A percentile compares a stretch with the other conserved stretches of the same genome.
Evolutionary conservation across 208 protist genomes (phyloP).

Genomic region (Trichomonas vaginalis): DNA sequence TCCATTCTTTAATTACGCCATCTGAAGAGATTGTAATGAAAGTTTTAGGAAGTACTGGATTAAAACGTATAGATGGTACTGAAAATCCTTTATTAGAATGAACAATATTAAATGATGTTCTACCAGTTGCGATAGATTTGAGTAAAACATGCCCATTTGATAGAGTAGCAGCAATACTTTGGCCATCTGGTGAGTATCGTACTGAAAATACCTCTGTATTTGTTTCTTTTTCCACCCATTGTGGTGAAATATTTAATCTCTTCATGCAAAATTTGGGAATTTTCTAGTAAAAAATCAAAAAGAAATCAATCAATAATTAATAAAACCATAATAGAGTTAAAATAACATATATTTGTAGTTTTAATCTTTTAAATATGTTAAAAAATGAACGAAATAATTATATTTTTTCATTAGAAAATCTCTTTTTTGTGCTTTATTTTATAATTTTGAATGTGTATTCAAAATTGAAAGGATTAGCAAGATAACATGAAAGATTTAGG

Average conservation of each 20-base stretch:
- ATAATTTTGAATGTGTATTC: too few species aligned
- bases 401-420: too few species aligned
- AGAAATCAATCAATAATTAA: too few species aligned
- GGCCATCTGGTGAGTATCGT: neutral
- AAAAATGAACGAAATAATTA: too few species aligned
- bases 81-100: neutral
- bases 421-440: too few species aligned
- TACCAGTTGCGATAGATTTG: neutral
- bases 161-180: neutral
- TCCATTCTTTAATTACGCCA: constrained; percentile 7
- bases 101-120: neutral
- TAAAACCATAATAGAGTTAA: too few species aligned
- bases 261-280: neutral
- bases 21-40: neutral
- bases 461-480: too few species aligned
- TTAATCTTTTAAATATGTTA: too few species aligned
- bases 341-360: too few species aligned
- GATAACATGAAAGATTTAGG: too few species aligned
- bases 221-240: neutral
- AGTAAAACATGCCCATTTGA: neutral
- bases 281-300: too few species aligned
- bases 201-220: neutral
- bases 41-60: neutral
- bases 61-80: neutral
- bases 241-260: neutral